phyloP scores from a whole-genome alignment of 148 eudicot genomes.

The Vaccinium corymbosum region DNA sequence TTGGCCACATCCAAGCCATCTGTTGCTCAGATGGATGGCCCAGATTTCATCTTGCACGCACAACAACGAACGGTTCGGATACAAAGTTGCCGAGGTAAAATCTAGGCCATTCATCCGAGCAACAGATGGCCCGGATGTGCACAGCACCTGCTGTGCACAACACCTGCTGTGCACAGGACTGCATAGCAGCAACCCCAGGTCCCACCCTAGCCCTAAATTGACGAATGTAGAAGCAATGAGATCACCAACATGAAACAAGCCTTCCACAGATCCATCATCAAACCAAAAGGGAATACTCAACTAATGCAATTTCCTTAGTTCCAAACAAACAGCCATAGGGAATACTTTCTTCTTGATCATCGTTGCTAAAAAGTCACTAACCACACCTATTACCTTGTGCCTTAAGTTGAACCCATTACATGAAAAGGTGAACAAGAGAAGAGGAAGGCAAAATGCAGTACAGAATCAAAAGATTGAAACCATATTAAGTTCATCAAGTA shows the following conservation, averaged over 20 bases:
- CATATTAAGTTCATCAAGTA: background rate
- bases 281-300: background rate
- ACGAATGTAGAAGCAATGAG: background rate
- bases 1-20: too few relatives aligned
- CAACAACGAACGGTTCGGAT: too few relatives aligned
- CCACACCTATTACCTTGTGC: too few relatives aligned
- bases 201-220: too few relatives aligned
- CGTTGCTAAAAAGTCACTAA: background rate
- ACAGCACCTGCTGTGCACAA: too few relatives aligned
- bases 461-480: constrained; percentile 7
- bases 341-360: background rate
- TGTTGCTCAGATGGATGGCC: too few relatives aligned
- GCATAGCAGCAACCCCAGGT: too few relatives aligned
- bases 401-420: background rate
- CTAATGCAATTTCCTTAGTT: background rate
- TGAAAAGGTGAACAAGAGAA: background rate
- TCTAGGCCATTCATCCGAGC: too few relatives aligned
- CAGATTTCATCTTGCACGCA: too few relatives aligned
- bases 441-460: background rate
- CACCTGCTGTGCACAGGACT: too few relatives aligned
- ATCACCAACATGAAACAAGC: background rate
- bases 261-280: background rate
- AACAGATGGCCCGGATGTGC: too few relatives aligned
- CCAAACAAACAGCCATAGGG: background rate
- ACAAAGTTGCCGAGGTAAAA: too few relatives aligned